These are phyloP conservation scores for Jimgerdemannia flammicorona DNA, from an alignment of 192 early-diverging fungal genomes.

Conservation along the genomic window DNA sequence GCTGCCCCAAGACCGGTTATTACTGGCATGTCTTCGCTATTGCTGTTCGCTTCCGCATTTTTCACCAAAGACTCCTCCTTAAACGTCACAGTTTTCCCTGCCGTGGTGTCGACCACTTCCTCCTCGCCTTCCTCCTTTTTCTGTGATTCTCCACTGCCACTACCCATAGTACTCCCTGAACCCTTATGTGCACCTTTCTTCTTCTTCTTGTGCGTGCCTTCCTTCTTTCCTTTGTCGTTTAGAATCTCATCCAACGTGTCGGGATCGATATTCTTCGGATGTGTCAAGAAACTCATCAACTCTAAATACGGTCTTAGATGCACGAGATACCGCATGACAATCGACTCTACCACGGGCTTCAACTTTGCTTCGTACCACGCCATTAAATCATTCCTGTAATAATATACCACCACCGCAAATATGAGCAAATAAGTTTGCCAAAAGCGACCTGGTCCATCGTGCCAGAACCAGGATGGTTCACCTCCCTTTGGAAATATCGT, in stretches of 20 bases:
- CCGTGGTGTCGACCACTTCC: background rate
- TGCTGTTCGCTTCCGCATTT: background rate
- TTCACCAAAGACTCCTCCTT: background rate
- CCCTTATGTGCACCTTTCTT: background rate
- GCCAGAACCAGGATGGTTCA: slow-evolving; percentile 15
- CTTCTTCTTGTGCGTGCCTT: slow-evolving; percentile 2
- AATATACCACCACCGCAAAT: slow-evolving; percentile 4
- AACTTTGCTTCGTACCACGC: background rate
- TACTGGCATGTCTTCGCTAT: background rate
- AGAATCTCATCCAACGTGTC: background rate
- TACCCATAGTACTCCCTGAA: background rate
- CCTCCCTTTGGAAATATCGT: too few relatives aligned
- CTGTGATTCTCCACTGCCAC: background rate
- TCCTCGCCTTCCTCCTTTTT: background rate
- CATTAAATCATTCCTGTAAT: slow-evolving; percentile 1
- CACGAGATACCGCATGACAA: background rate
- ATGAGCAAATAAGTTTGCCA: slow-evolving; percentile 25
- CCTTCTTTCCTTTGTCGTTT: slow-evolving; percentile 1
- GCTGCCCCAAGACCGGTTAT: too few relatives aligned
- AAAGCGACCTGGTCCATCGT: slow-evolving; percentile 18
- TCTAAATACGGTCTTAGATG: background rate
- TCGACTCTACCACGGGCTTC: background rate
- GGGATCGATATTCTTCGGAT: background rate
- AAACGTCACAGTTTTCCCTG: slow-evolving; percentile 4
- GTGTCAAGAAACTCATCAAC: background rate